Evolutionary conservation across 1,284 basidiomycete genomes (phyloP).

Genomic region (Athelia psychrophila): DNA sequence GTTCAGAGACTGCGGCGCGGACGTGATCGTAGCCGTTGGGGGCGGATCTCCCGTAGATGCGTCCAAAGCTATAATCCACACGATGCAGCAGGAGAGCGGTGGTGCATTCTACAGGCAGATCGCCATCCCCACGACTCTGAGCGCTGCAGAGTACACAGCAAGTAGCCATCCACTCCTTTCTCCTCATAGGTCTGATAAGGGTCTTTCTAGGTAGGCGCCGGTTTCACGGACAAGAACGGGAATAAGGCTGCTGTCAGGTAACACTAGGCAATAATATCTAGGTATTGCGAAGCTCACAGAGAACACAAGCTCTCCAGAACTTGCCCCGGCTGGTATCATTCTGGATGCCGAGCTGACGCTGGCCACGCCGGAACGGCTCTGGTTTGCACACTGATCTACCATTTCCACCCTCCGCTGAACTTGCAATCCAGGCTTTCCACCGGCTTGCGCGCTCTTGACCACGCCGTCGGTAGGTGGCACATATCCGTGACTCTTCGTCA

Average conservation of each 20-base stretch:
- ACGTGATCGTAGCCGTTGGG: conserved; percentile 72
- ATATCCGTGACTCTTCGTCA: too few relatives aligned
- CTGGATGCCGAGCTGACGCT: conserved; percentile 77
- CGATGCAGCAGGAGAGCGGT: conserved; percentile 52
- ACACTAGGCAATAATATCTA: background rate
- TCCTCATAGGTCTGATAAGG: background rate
- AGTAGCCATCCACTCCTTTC: conserved; percentile 18
- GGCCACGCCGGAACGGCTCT: conserved; percentile 71
- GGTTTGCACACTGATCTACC: conserved; percentile 37
- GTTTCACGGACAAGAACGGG: conserved; percentile 72
- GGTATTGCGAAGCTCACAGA: too few relatives aligned
- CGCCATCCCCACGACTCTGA: conserved; percentile 80
- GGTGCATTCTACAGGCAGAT: conserved; percentile 51
- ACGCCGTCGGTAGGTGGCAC: conserved; percentile 62
- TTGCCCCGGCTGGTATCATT: conserved; percentile 70
- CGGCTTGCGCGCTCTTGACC: conserved; percentile 75
- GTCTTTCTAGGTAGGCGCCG: conserved; percentile 52
- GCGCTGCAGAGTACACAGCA: conserved; percentile 76
- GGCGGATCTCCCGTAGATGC: conserved; percentile 83
- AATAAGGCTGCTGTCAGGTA: conserved; percentile 53
- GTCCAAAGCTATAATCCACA: conserved; percentile 66
- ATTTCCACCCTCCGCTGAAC: conserved; percentile 11
- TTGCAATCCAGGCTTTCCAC: conserved; percentile 61
- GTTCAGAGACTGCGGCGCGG: conserved; percentile 55
- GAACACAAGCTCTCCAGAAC: conserved; percentile 34